Base-by-base conservation (phyloP, 805 yeast species). In the Pichia paraexigua region DNA sequence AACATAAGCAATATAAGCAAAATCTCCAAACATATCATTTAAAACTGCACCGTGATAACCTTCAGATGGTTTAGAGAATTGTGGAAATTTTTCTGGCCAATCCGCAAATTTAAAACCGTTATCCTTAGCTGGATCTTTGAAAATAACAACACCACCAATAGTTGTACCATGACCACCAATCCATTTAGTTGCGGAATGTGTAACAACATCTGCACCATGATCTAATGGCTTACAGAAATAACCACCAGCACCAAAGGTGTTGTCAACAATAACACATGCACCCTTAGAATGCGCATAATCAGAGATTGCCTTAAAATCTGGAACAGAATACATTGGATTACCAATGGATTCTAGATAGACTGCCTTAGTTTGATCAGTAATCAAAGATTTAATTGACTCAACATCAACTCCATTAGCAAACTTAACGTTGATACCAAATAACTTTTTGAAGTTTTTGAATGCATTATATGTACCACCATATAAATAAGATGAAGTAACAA, bases 401-500 rank as follows among this genome's bases (percentile, higher is more conserved):
- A 72, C 69, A 37, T 71, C 66, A 64, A 89, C 95, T 60, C 96
- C 96, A 41, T 83, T 71, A 49, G 90, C 96, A 63, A 91, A 91
- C 63, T 90, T 79, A 48, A 87, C 78, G 64, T 86, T 89, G 59
- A 92, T 85, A 32, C 97, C 97, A 50, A 90, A 73, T 54, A 65
- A 56, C 65, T 95, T 80, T 71, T 87, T 87, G 76, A 92, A 86
- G 22, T 89, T 95, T 70, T 89, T 90, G 76, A 92, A 87, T 68
- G 92, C 96, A 68, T 92, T 92, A 73, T 85, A 90, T 53, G 97
- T 91, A 63, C 99, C 99, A 59, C 99, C 99, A 66, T 94, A 92
- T 56, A 92, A 74, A 74, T 66, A 88, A 8, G 95, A 79, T 24
- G 97, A 84, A 30, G 96, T 83, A 50, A 92, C 80, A 59, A 92